A percentile compares a stretch with the other conserved stretches of the same genome.
These are phyloP conservation scores for Fusarium sp. DNA, from an alignment of 2,329 filamentous ascomycete genomes.

Conservation along the genomic window DNA sequence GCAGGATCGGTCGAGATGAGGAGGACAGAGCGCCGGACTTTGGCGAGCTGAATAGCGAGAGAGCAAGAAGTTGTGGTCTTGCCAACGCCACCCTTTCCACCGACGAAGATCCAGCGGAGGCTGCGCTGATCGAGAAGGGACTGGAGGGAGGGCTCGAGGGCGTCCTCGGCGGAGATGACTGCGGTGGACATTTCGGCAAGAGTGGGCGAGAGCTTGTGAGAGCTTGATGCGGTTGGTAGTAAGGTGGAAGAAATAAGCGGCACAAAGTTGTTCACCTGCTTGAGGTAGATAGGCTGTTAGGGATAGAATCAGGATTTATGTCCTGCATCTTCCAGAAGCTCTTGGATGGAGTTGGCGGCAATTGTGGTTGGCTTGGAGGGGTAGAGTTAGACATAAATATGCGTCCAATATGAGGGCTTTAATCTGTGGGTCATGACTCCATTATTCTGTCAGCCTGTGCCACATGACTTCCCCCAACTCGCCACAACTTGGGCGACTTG, in stretches of 20 bases:
- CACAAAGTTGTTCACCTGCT: background rate
- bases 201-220: background rate
- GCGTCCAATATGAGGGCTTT: background rate
- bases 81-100: constrained; percentile 97
- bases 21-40: constrained; percentile 92
- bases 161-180: constrained; percentile 69
- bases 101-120: constrained; percentile 98
- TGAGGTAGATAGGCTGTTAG: constrained; percentile 8
- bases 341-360: constrained; percentile 37
- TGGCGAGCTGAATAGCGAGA: constrained; percentile 96
- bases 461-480: constrained; percentile 13
- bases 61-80: constrained; percentile 99
- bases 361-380: constrained; percentile 35
- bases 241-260: background rate
- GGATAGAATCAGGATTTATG: constrained; percentile 35
- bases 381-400: constrained; percentile 30
- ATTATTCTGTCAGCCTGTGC: constrained; percentile 26
- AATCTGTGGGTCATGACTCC: background rate
- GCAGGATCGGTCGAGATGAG: constrained; percentile 98
- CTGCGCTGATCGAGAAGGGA: constrained; percentile 95
- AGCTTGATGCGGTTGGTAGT: background rate
- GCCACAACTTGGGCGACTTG: constrained; percentile 11
- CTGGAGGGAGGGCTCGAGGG: constrained; percentile 92
- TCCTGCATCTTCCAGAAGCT: constrained; percentile 47
- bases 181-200: constrained; percentile 56